Base-by-base conservation (phyloP, 225 moss, liverwort and hornwort genomes). In the Marchantia paleacea region DNA sequence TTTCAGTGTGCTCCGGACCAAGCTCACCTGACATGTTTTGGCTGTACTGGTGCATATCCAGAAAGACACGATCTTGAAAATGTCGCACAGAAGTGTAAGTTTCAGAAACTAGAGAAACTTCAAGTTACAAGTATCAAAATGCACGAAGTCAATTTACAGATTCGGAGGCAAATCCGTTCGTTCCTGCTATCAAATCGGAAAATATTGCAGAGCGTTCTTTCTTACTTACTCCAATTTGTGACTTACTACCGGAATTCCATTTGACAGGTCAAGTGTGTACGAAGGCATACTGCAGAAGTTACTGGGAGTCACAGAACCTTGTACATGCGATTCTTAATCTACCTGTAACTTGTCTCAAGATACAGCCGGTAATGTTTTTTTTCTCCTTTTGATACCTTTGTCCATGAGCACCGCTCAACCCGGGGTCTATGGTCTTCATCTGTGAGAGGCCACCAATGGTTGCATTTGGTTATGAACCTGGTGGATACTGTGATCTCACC, bases 221-320 rank as follows among this genome's bases (percentile, higher is more conserved):
- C 24, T 2, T 6, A 13, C 55, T 74, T n/a, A 3, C 28, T 72
- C 30, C n/a, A n/a, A n/a, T n/a, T n/a, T n/a, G n/a, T 31, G 25
- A 31, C 12, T 49, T 84, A 64, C 4, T 39, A 53, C 49, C 29
- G 39, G 12, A 12, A 31, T 51, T 25, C 3, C 11, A 11, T 52
- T 12, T 63, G 9, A 79, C 83, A 86, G 86, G 86, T 82, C 80
- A 87, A 63, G 72, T 87, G 75, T 87, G 87, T 76, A 48, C 84
- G 54, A 82, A 60, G 73, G 31, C 81, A 15, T 87, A 76, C 76
- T 87, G 87, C 79, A 84, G 55, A 76, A 82, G 81, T 29, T 87
- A 87, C 62, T 80, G 84, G 55, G 81, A 81, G 77, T 84, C 82
- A 52, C 81, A 84, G 63, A 52, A 69, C 24, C 63, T 77, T 47